phyloP scores from a whole-genome alignment of 352 stramenopile genomes.

The Phytophthora syringae region DNA sequence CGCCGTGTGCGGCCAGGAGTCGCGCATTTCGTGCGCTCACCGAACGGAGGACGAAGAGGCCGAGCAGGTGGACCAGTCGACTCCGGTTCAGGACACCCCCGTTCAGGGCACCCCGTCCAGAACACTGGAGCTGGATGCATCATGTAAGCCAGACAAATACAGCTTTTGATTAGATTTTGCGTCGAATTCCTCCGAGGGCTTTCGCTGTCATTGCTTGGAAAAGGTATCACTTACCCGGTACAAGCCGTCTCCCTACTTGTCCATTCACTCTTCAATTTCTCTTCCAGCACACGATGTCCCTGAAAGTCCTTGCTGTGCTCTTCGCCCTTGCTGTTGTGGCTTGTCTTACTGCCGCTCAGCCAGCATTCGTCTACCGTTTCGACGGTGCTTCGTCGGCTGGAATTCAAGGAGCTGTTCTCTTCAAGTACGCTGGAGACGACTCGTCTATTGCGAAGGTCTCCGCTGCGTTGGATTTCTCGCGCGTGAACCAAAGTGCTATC shows the following conservation, averaged over 20 bases:
- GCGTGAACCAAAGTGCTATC: slow-evolving; percentile 31
- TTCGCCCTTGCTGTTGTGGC: not conserved
- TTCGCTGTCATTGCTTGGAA: slow-evolving; percentile 21
- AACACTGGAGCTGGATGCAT: slow-evolving; percentile 2
- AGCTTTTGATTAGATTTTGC: not conserved
- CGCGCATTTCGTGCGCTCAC: slow-evolving; percentile 58
- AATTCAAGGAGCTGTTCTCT: slow-evolving; percentile 25
- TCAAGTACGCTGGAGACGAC: slow-evolving; percentile 29
- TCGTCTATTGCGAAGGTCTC: slow-evolving; percentile 33
- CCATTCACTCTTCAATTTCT: slow-evolving; percentile 14
- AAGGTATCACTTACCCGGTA: no score
- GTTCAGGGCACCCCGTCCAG: not conserved
- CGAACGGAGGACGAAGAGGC: slow-evolving; percentile 9
- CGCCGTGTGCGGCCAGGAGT: slow-evolving; percentile 52
- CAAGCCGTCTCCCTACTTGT: no score
- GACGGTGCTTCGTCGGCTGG: slow-evolving; percentile 29
- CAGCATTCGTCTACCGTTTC: slow-evolving; percentile 30
- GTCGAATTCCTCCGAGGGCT: not conserved
- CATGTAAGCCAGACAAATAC: slow-evolving; percentile 3
- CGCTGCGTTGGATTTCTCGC: slow-evolving; percentile 45
- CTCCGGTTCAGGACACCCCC: slow-evolving; percentile 3
- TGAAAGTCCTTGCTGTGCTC: slow-evolving; percentile 1
- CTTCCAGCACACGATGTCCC: slow-evolving; percentile 3
- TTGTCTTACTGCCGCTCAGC: slow-evolving; percentile 2
- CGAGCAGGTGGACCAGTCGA: slow-evolving; percentile 8